Evolutionary conservation across 2,329 filamentous ascomycete genomes (phyloP), one percentile per base, ranked within the genome.

Genomic region (Metarhizium humberi): DNA sequence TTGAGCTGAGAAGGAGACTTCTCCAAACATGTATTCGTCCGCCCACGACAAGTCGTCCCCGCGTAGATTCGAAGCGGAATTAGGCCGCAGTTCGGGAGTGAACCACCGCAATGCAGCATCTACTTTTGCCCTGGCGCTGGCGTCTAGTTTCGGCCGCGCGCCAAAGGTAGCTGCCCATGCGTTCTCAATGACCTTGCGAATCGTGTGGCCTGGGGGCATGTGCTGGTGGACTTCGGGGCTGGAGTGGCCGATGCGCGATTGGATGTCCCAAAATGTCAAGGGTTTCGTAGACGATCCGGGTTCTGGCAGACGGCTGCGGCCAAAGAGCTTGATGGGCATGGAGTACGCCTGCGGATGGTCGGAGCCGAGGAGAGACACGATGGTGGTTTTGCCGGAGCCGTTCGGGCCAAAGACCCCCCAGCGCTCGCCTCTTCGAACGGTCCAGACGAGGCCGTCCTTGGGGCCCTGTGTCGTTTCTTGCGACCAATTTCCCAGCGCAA

Each of bases 321-420:
- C 90, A 67, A 99, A 97, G 14, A 96, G 78, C 62, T 82, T 86
- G 58, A 99, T 86, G 0, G 92, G 92, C 29, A 92, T 81, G 0
- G 89, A 90, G 69, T 97, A 99, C 0, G 92, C 85, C 69, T 97
- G 92, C 0, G 94, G 94, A 64, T 99, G 94, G 65, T 99, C 94
- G 1, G 92, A 97, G 57, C 90, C 95, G 57, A 99, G 88, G 6
- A 99, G 78, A 5, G 91, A 94, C 32, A 97, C 81, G 43, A 99
- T 79, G 0, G 94, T 99, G 0, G 94, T 99, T 75, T 99, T 99
- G 18, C 94, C 94, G 0, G 90, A 96, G 13, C 88, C 94, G 63
- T 99, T 97, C 36, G 92, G 87, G 0, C 94, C 94, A 65, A 99
- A 94, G 18, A 97, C 81, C 3, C 89, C 92, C 88, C 91, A 96